A percentile compares a stretch with the other conserved stretches of the same genome.
These are phyloP conservation scores for Arachnopeziza araneosa DNA, from an alignment of 2,329 filamentous ascomycete species.

Conservation along the genomic window DNA sequence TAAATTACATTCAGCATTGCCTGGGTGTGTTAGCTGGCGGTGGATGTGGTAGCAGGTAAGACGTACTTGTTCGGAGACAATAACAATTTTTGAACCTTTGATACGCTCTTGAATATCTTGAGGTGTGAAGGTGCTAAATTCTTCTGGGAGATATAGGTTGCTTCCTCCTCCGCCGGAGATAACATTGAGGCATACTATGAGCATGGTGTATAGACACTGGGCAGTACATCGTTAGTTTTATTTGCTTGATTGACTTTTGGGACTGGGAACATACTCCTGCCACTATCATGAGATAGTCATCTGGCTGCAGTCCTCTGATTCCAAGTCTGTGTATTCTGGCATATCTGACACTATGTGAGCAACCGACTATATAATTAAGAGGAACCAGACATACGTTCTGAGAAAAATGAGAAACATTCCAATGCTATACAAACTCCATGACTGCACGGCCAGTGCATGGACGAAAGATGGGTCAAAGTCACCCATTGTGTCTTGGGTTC, in stretches of 20 bases:
- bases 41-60: constrained; percentile 32
- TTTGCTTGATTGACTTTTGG: not conserved
- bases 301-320: constrained; percentile 13
- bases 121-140: constrained; percentile 32
- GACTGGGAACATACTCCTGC: constrained; percentile 9
- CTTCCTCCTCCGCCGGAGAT: constrained; percentile 37
- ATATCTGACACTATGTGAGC: constrained; percentile 8
- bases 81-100: constrained; percentile 55
- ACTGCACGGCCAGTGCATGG: constrained; percentile 13
- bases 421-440: constrained; percentile 20
- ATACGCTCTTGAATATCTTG: constrained; percentile 37
- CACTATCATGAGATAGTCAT: constrained; percentile 15
- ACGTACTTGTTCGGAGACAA: constrained; percentile 50
- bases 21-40: constrained; percentile 3
- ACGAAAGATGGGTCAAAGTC: constrained; percentile 16
- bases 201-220: constrained; percentile 34
- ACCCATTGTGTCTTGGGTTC: constrained; percentile 6
- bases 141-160: constrained; percentile 37
- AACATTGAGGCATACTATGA: constrained; percentile 38
- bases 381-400: constrained; percentile 10
- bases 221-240: not conserved
- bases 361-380: not conserved
- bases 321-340: constrained; percentile 20
- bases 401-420: constrained; percentile 20
- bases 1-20: constrained; percentile 47